A percentile compares a stretch with the other conserved stretches of the same genome.
phyloP scores from a whole-genome alignment of 176 grass and related monocot species.

The sorghum (Sorghum bicolor) region Sorghum_bicolor_NCBIv3 NC_012876.2:55202001-55202500 shows the following conservation, averaged over 20 bases:
- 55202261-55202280: conserved; percentile 30
- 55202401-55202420: conserved; percentile 63
- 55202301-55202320: conserved; percentile 47
- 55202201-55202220: conserved; percentile 91
- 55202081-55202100: conserved; percentile 25
- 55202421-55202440: conserved; percentile 94
- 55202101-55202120: conserved; percentile 30
- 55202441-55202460: conserved; percentile 83
- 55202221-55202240: conserved; percentile 35
- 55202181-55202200: conserved; percentile 89
- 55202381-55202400: conserved; percentile 75
- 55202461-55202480: conserved; percentile 75
- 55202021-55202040: conserved; percentile 33
- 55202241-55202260: conserved; percentile 18
- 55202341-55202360: conserved; percentile 78
- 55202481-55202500: conserved; percentile 77
- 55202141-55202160: conserved; percentile 42
- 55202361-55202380: conserved; percentile 67
- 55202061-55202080: conserved; percentile 36
- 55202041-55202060: conserved; percentile 45
- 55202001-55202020: conserved; percentile 36
- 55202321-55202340: conserved; percentile 48
- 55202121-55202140: conserved; percentile 23
- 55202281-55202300: conserved; percentile 28
- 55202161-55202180: conserved; percentile 75